Evolutionary conservation across 352 stramenopile genomes (phyloP).

Genomic region (Globisporangium viniferum): DNA sequence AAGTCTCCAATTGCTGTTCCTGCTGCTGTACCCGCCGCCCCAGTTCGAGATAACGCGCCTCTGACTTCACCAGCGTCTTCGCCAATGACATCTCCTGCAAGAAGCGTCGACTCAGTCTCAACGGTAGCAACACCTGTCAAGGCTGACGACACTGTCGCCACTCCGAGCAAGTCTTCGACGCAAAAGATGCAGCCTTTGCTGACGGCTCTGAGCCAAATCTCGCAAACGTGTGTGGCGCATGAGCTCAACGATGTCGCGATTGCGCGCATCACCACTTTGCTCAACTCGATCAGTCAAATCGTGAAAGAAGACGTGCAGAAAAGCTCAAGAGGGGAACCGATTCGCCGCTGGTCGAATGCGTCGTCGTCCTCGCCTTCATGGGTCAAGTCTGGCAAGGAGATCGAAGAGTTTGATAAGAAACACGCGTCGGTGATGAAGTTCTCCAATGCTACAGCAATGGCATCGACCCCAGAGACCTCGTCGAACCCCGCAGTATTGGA

Average conservation of each 20-base stretch:
- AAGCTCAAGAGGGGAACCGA: conserved; percentile 26
- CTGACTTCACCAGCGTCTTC: background rate
- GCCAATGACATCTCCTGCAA: background rate
- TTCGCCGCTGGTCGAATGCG: conserved; percentile 41
- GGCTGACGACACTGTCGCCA: background rate
- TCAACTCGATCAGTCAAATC: conserved; percentile 67
- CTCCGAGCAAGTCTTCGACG: background rate
- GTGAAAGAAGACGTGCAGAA: conserved; percentile 60
- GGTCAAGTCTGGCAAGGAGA: conserved; percentile 36
- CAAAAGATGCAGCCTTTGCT: conserved; percentile 46
- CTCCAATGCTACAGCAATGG: background rate
- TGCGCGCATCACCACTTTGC: conserved; percentile 58
- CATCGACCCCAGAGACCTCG: background rate
- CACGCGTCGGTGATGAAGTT: conserved; percentile 9
- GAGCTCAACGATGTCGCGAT: conserved; percentile 65
- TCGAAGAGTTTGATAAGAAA: conserved; percentile 31
- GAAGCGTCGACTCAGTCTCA: background rate
- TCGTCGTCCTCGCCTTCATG: conserved; percentile 26
- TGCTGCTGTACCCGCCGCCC: background rate
- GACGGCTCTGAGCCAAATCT: conserved; percentile 42
- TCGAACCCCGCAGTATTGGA: conserved; percentile 25
- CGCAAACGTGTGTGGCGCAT: conserved; percentile 47
- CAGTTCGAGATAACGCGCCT: background rate
- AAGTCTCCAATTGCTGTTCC: background rate
- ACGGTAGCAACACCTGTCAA: background rate